phyloP scores from a whole-genome alignment of 306 rosid species.

The Myrica gale region DNA sequence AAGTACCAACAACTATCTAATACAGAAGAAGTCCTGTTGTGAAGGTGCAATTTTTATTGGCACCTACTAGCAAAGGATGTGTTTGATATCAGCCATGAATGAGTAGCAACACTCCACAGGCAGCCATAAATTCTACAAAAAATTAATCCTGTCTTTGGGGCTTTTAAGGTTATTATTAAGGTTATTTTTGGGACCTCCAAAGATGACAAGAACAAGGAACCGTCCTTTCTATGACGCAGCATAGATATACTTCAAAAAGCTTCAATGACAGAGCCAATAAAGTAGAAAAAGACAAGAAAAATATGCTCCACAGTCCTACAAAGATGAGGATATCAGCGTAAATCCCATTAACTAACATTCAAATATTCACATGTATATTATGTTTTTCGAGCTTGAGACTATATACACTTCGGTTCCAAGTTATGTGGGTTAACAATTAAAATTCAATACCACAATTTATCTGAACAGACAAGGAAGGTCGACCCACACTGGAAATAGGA shows the following conservation, averaged over 20 bases:
- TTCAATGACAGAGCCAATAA: background rate
- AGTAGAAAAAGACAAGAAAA: background rate
- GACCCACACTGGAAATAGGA: constrained; percentile 67
- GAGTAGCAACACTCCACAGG: too few relatives aligned
- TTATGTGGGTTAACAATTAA: constrained; percentile 36
- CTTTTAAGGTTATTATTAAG: too few relatives aligned
- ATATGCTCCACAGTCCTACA: background rate
- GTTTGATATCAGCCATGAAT: too few relatives aligned
- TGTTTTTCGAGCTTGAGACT: constrained; percentile 29
- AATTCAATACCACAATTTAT: constrained; percentile 85
- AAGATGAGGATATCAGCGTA: background rate
- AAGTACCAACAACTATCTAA: too few relatives aligned
- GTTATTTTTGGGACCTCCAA: too few relatives aligned
- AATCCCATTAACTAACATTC: background rate
- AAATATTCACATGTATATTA: constrained; percentile 3
- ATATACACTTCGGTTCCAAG: constrained; percentile 58
- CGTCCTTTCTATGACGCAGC: too few relatives aligned
- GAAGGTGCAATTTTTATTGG: too few relatives aligned
- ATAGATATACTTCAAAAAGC: background rate
- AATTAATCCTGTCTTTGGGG: too few relatives aligned
- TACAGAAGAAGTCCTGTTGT: too few relatives aligned
- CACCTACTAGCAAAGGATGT: too few relatives aligned
- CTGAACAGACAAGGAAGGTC: constrained; percentile 80
- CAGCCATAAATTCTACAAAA: too few relatives aligned
- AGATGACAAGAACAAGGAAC: too few relatives aligned